A percentile compares a stretch with the other conserved stretches of the same genome.
Conservation (phyloP, 2,329 filamentous ascomycete species). For the Verticillium tricorpus region DNA sequence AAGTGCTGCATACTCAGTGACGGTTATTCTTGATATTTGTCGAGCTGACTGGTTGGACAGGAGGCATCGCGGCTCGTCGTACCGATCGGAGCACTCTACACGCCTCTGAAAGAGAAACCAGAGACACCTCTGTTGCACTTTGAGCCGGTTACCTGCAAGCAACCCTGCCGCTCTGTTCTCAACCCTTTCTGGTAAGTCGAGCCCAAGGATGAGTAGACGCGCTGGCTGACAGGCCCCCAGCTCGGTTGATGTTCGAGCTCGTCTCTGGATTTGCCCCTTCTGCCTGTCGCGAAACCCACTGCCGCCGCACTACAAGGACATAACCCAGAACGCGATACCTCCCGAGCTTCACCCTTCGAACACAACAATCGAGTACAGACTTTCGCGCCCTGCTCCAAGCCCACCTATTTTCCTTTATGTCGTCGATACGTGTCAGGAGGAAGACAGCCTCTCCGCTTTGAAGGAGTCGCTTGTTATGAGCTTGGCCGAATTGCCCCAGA, state of each 20-base stretch:
- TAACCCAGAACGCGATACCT: conserved; percentile 75
- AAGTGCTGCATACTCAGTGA: conserved; percentile 21
- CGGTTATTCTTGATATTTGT: conserved; percentile 79
- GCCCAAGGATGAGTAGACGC: background rate
- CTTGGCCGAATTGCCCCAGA: conserved; percentile 74
- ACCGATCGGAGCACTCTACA: conserved; percentile 93
- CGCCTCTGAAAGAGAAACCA: conserved; percentile 89
- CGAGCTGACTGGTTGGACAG: conserved; percentile 39
- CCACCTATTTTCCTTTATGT: conserved; percentile 85
- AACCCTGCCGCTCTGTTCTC: conserved; percentile 89
- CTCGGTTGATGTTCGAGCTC: conserved; percentile 77
- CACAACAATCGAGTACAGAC: conserved; percentile 85
- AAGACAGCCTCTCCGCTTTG: conserved; percentile 75
- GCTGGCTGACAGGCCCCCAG: conserved; percentile 35
- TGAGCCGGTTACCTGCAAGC: conserved; percentile 94
- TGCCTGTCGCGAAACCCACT: conserved; percentile 80
- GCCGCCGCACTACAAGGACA: conserved; percentile 85
- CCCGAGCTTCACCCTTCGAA: conserved; percentile 77
- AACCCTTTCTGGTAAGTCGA: conserved; percentile 86
- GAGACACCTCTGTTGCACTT: conserved; percentile 88
- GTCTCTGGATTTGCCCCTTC: conserved; percentile 87
- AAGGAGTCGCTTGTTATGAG: conserved; percentile 87
- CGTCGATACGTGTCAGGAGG: conserved; percentile 84
- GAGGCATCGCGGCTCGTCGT: conserved; percentile 94
- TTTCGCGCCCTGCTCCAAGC: conserved; percentile 76